These are phyloP conservation scores for California macrophylla DNA, from an alignment of 441 rosid species.

Conservation along the genomic window DNA sequence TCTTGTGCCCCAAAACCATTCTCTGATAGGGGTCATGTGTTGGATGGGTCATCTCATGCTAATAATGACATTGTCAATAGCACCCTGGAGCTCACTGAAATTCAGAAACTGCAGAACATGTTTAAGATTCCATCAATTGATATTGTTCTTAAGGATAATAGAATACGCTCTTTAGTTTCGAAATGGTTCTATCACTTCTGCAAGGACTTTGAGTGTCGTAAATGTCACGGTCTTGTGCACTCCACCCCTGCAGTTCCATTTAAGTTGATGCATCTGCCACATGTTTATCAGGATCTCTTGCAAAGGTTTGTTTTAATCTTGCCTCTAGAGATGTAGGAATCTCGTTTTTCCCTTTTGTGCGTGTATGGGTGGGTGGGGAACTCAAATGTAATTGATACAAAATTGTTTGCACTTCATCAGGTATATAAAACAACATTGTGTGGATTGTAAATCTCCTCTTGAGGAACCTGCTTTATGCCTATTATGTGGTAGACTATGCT, in stretches of 20 bases:
- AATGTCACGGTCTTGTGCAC: conserved; percentile 30
- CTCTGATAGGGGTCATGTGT: conserved; percentile 29
- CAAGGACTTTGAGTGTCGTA: conserved; percentile 34
- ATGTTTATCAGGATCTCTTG: conserved; percentile 73
- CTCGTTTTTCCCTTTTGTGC: neutral
- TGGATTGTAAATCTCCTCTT: conserved; percentile 42
- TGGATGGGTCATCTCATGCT: conserved; percentile 30
- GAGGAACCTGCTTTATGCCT: conserved; percentile 83
- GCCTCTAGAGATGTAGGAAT: conserved; percentile 6
- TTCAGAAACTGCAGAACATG: conserved; percentile 56
- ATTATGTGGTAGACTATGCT: conserved; percentile 88
- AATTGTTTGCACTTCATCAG: conserved; percentile 34
- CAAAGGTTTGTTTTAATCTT: conserved; percentile 53
- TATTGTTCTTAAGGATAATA: conserved; percentile 46
- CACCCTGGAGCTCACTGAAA: conserved; percentile 48
- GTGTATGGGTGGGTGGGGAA: neutral
- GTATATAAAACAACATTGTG: conserved; percentile 69
- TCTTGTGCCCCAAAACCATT: conserved; percentile 48
- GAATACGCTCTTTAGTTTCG: conserved; percentile 37
- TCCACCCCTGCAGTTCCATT: conserved; percentile 66
- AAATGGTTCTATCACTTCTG: conserved; percentile 69
- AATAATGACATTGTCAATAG: conserved; percentile 28
- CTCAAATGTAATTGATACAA: conserved; percentile 16
- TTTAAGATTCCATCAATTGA: conserved; percentile 69
- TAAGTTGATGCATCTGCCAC: conserved; percentile 78